Base-by-base conservation (phyloP, 257 asterid species). In the Nicotiana tomentosiformis region DNA sequence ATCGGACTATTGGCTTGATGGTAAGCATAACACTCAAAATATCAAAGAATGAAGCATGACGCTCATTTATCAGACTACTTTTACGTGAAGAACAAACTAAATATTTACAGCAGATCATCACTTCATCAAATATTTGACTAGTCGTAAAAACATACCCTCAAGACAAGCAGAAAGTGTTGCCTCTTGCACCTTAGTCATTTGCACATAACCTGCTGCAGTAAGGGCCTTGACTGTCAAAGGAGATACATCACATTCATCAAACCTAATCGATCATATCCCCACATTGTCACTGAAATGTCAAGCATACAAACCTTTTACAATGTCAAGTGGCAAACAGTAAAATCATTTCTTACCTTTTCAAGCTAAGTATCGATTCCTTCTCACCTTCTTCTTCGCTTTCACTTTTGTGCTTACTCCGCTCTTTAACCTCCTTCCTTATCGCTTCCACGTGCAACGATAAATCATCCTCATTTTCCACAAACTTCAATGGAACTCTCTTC, bases 111-210 rank as follows among this genome's bases (percentile, higher is more conserved):
- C 17, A 76, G 30, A 76, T 51, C 17, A 14, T 43, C 58, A 23
- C 15, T 23, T 12, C 51, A n/a, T 81, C 7, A 66, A n/a, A 58
- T 23, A 46, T 23, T 72, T 23, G 53, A 72, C 37, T 72, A 46
- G 57, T 20, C 6, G 55, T 18, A 81, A 82, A 4, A 49, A 83
- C 85, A 56, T 60, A 96, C 98, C 98, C 23, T 96, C 97, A 43
- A 91, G 93, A 90, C 82, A 90, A 66, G 94, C 90, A 79, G 93
- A 84, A 80, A 96, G 92, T 18, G 97, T 91, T 76, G 97, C 97
- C 87, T 96, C 98, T 85, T 96, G 98, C 30, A 96, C 98, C 84
- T 86, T 87, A 26, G 98, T 96, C 97, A 96, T 93, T 86, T 93
- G 97, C 85, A 90, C 87, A 80, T 93, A 96, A 83, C 98, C 98